These are phyloP conservation scores for Nicotiana attenuata DNA, from an alignment of 257 asterid species.

Conservation along the genomic window DNA sequence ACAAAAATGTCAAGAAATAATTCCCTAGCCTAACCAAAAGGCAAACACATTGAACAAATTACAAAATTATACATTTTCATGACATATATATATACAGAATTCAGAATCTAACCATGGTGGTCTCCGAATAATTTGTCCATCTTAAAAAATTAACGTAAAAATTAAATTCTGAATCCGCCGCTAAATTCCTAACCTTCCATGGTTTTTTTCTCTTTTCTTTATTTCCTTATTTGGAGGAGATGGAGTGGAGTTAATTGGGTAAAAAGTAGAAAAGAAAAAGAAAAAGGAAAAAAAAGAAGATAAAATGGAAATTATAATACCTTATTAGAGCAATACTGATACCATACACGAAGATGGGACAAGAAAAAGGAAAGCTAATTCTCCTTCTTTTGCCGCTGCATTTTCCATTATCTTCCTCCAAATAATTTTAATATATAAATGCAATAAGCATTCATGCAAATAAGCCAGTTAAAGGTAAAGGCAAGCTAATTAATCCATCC, in stretches of 20 bases:
- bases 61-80: neutral
- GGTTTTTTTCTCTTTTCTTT: neutral
- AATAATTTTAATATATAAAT: conserved; percentile 19
- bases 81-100: conserved; percentile 17
- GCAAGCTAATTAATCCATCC: neutral
- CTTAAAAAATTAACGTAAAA: neutral
- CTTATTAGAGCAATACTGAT: conserved; percentile 20
- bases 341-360: conserved; percentile 22
- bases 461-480: neutral
- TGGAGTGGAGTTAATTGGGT: neutral
- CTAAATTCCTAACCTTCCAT: too few relatives aligned
- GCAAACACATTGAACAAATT: conserved; percentile 17
- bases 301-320: conserved; percentile 7
- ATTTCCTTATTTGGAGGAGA: neutral
- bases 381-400: conserved; percentile 33
- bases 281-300: neutral
- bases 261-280: neutral
- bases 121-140: neutral
- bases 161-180: neutral
- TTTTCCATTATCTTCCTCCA: conserved; percentile 28
- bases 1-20: conserved; percentile 8
- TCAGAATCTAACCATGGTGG: conserved; percentile 22
- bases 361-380: conserved; percentile 35
- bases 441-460: conserved; percentile 35
- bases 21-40: neutral